phyloP scores from a whole-genome alignment of 208 protist genomes.

The Crithidia acanthocephali region DNA sequence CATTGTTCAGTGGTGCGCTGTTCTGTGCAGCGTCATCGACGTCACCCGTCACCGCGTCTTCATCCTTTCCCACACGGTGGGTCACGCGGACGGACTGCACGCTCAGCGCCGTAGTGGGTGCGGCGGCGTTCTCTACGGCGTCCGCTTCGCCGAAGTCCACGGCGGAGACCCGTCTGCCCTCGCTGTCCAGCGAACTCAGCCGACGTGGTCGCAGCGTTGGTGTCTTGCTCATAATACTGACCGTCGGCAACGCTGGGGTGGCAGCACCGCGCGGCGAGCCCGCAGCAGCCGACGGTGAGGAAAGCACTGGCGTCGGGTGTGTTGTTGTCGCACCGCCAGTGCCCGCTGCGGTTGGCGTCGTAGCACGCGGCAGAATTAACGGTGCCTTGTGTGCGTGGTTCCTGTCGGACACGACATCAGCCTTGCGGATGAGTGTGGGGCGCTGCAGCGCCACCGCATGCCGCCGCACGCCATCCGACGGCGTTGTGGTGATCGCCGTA shows the following conservation, averaged over 20 bases:
- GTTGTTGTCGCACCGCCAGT: not conserved
- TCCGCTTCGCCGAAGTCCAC: not conserved
- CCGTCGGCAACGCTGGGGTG: not conserved
- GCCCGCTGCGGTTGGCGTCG: not conserved
- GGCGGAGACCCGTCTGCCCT: not conserved
- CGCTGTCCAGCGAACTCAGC: constrained; percentile 5
- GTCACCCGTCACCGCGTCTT: not conserved
- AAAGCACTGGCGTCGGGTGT: not conserved
- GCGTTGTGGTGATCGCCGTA: not conserved
- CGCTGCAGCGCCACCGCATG: constrained; percentile 21
- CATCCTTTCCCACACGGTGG: not conserved
- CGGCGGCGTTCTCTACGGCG: not conserved
- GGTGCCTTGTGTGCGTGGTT: not conserved
- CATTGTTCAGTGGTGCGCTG: not conserved
- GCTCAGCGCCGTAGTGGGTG: not conserved
- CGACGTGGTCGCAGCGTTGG: constrained; percentile 2
- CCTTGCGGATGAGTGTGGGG: constrained; percentile 19
- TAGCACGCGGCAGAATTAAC: not conserved
- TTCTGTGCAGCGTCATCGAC: not conserved
- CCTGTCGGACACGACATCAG: constrained; percentile 6
- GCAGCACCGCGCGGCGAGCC: not conserved
- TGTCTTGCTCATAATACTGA: constrained; percentile 2
- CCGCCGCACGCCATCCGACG: constrained; percentile 5
- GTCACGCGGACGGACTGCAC: no score
- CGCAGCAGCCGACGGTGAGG: not conserved